Base-by-base conservation (phyloP, 805 yeast species). In the Ascoidea rubescens region DNA sequence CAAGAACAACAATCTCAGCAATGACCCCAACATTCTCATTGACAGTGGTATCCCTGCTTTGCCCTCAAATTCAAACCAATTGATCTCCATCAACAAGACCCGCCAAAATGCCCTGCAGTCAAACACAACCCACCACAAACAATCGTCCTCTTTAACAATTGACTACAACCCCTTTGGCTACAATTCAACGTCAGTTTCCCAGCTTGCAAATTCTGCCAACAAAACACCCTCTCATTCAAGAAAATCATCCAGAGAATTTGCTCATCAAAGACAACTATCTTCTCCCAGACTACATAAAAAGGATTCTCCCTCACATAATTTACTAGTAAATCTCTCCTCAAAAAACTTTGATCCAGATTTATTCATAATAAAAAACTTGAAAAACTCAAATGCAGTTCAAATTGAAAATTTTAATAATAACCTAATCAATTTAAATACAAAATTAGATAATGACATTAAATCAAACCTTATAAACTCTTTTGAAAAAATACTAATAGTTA, bases 401-500 rank as follows among this genome's bases (percentile, higher is more conserved):
- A 83, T 87, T 42, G 89, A 85, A 58, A 79, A 77, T 52, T 84
- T 84, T 64, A 79, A 82, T 54, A 73, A 77, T 17, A 74, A 73
- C 51, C 67, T 86, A 56, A 60, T 65, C 1, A 67, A 71, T 46
- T 71, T 83, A 57, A 74, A 78, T 45, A 62, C 67, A 3, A 63
- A 73, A 47, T 75, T 84, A 45, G 75, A 75, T 17, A 67, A 68
- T 31, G 86, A 82, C 54, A 77, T 84, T 50, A 81, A 81, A 58
- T 64, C 64, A 33, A 76, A 76, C 51, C 76, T 85, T 32, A 74
- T 79, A 57, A 77, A 76, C 61, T 84, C 86, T 45, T 84, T 78
- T 58, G 76, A 74, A 56, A 79, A 78, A 57, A 78, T 83, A 37
- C 63, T 80, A 50, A 75, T 74, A 48, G 77, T 85, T 10, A 75